These are phyloP conservation scores for Zygosaccharomyces pseudobailii DNA, from an alignment of 1,139 yeast species.

Conservation along the genomic window DNA sequence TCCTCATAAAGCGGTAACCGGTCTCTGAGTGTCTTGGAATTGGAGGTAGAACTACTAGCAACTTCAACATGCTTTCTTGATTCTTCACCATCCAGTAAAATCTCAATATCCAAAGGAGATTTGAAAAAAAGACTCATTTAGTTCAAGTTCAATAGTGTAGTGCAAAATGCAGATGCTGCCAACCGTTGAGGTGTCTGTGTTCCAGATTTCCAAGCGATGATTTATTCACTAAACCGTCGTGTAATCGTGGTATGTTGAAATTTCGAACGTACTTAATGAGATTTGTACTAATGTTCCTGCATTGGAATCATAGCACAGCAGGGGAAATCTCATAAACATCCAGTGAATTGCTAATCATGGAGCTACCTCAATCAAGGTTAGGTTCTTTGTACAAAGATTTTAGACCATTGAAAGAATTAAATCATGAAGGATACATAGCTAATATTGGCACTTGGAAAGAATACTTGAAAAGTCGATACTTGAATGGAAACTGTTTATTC, in stretches of 20 bases:
- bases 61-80: slow-evolving; percentile 71
- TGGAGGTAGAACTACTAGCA: slow-evolving; percentile 32
- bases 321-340: not conserved
- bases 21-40: slow-evolving; percentile 48
- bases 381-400: slow-evolving; percentile 62
- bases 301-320: not conserved
- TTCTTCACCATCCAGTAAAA: slow-evolving; percentile 81
- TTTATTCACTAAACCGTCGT: not conserved
- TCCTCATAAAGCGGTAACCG: slow-evolving; percentile 78
- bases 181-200: too few species aligned
- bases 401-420: slow-evolving; percentile 44
- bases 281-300: not conserved
- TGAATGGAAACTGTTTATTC: slow-evolving; percentile 26
- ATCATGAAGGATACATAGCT: slow-evolving; percentile 68
- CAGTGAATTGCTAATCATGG: not conserved
- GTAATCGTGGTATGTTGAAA: not conserved
- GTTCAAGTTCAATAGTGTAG: not conserved
- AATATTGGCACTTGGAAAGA: slow-evolving; percentile 57
- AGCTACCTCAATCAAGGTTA: slow-evolving; percentile 44
- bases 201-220: not conserved
- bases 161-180: too few species aligned
- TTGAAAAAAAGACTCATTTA: slow-evolving; percentile 59
- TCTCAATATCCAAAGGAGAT: slow-evolving; percentile 88
- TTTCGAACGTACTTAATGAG: slow-evolving; percentile 5
- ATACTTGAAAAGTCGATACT: slow-evolving; percentile 22